Evolutionary conservation across 352 stramenopile genomes (phyloP).

Genomic region (Pythium sukuiense): DNA sequence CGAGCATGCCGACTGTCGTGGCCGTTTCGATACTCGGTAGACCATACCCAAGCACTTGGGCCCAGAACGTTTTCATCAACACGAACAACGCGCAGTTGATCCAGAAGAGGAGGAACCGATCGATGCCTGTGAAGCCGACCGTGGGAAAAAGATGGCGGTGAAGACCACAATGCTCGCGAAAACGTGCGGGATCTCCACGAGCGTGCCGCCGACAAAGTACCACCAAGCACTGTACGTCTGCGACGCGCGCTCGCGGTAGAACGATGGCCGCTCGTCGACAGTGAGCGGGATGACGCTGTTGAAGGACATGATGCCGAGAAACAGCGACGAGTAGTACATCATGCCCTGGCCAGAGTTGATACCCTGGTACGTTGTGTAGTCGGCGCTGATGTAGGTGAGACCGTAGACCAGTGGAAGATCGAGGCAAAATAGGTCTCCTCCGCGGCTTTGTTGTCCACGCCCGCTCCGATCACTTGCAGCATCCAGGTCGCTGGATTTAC

Average conservation of each 20-base stretch:
- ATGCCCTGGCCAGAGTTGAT: conserved; percentile 65
- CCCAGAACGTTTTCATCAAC: conserved; percentile 62
- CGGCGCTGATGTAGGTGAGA: conserved; percentile 40
- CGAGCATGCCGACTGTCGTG: conserved; percentile 34
- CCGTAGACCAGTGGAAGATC: conserved; percentile 42
- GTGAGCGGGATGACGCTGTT: conserved; percentile 70
- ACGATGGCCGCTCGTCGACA: conserved; percentile 72
- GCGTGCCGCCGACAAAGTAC: conserved; percentile 50
- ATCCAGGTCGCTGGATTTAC: conserved; percentile 62
- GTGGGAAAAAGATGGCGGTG: conserved; percentile 76
- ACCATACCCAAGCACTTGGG: conserved; percentile 66
- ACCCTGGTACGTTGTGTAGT: conserved; percentile 49
- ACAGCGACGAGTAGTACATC: conserved; percentile 83
- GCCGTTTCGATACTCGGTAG: conserved; percentile 48
- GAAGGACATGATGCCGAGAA: conserved; percentile 78
- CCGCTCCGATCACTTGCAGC: conserved; percentile 47
- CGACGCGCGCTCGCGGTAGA: conserved; percentile 81
- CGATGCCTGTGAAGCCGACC: conserved; percentile 40
- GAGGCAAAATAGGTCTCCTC: conserved; percentile 11
- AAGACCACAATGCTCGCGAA: conserved; percentile 42
- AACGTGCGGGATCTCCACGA: conserved; percentile 74
- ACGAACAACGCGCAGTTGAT: conserved; percentile 59
- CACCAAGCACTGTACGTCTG: conserved; percentile 74
- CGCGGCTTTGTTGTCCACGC: conserved; percentile 22
- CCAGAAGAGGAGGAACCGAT: conserved; percentile 56